Evolutionary conservation across 352 stramenopile genomes (phyloP).

Genomic region (Globisporangium uncinulatum): DNA sequence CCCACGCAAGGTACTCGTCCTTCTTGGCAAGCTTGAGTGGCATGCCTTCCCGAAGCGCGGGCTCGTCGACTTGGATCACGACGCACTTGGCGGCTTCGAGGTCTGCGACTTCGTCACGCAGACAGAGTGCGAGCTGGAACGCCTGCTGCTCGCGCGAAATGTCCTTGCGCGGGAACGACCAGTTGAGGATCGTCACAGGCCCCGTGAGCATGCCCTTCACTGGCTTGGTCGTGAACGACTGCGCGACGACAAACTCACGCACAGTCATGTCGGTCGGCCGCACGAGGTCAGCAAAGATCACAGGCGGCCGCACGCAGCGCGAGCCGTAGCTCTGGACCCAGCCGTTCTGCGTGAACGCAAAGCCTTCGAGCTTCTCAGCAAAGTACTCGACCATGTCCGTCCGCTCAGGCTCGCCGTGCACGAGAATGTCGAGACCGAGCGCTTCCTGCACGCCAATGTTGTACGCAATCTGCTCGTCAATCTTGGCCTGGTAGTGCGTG

Average conservation of each 20-base stretch:
- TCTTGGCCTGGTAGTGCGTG: conserved; percentile 75
- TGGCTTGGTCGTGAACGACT: conserved; percentile 86
- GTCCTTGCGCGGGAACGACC: conserved; percentile 91
- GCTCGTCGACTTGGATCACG: conserved; percentile 92
- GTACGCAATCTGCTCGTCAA: conserved; percentile 90
- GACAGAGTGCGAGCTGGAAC: conserved; percentile 86
- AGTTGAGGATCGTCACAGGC: conserved; percentile 94
- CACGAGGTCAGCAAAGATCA: conserved; percentile 88
- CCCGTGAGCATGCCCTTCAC: conserved; percentile 94
- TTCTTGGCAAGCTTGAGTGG: conserved; percentile 82
- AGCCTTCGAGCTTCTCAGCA: conserved; percentile 89
- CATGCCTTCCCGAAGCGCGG: conserved; percentile 90
- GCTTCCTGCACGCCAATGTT: conserved; percentile 90
- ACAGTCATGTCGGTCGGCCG: conserved; percentile 87
- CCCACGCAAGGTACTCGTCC: conserved; percentile 78
- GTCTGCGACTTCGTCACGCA: conserved; percentile 90
- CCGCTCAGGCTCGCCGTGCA: conserved; percentile 91
- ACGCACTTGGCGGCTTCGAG: conserved; percentile 85
- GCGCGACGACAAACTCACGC: conserved; percentile 87
- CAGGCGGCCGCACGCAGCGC: conserved; percentile 88
- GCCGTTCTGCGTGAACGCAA: conserved; percentile 89
- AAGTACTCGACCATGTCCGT: conserved; percentile 97
- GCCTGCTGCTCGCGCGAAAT: conserved; percentile 86
- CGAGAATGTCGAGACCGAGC: conserved; percentile 90
- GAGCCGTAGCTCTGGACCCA: conserved; percentile 94